Base-by-base conservation (phyloP, 176 grass and related monocot genomes). In the Neostapfia colusana region DNA sequence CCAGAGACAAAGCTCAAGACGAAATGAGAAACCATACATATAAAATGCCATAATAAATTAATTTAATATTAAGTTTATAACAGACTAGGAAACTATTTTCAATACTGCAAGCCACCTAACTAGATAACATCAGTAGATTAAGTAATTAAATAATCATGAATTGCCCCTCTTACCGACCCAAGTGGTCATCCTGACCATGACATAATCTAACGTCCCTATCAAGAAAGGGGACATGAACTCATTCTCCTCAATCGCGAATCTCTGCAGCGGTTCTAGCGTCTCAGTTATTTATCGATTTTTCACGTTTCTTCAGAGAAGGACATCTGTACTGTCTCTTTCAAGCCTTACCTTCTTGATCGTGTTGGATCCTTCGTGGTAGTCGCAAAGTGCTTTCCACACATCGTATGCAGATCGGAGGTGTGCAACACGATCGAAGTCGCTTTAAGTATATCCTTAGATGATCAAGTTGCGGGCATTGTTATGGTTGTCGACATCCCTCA, bases 261-360 rank as follows among this genome's bases (percentile, higher is more conserved):
- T 40, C 62, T 37, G 49, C 38, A 10, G 10, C 71, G 31, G 28
- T 27, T 67, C 20, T 58, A 27, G 39, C 37, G 62, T 75, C 71
- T 67, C 72, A 75, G 23, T 26, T 57, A 41, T 35, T n/a, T 23
- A 45, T 45, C 0, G 44, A 65, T 43, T 74, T 24, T 74, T 74
- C 60, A 44, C 70, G 70, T 75, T 59, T 67, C 71, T 38, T 38
- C 20, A 2, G 71, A 83, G 25, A 75, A 45, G 14, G 25, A 66
- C 71, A 16, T 59, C 3, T 25, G 12, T 35, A 4, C 26, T 36
- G 34, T 0, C 18, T 11, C 38, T 67, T 63, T n/a, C 10, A 45
- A 67, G 4, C n/a, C n/a, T n/a, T n/a, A n/a, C n/a, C n/a, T n/a
- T n/a, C n/a, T n/a, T n/a, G n/a, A n/a, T n/a, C n/a, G n/a, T n/a